phyloP scores from a whole-genome alignment of 208 protist species.

The Acanthamoeba castellanii region DNA sequence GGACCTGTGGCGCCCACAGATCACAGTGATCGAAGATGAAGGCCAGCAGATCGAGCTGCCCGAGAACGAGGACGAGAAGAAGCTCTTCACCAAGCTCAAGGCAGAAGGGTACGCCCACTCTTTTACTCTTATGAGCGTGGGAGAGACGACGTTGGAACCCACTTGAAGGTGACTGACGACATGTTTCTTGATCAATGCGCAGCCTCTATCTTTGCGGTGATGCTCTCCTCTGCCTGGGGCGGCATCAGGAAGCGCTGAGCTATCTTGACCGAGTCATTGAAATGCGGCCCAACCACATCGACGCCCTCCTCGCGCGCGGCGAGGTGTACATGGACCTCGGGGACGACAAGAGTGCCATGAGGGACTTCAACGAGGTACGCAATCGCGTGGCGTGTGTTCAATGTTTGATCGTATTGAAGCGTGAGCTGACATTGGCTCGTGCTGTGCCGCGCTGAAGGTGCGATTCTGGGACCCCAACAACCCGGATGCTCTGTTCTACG shows the following conservation, averaged over 20 bases:
- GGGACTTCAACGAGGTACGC: conserved; percentile 2
- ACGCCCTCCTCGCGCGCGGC: conserved; percentile 2
- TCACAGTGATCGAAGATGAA: neutral
- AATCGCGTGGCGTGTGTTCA: neutral
- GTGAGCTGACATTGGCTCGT: neutral
- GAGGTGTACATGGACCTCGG: conserved; percentile 33
- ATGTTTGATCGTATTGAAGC: neutral
- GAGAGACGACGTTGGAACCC: neutral
- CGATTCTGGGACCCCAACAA: conserved; percentile 48
- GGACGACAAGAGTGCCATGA: conserved; percentile 29
- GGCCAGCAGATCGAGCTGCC: conserved; percentile 39
- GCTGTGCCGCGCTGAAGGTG: neutral
- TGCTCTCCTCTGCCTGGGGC: neutral
- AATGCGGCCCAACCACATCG: conserved; percentile 35
- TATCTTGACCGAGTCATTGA: conserved; percentile 24
- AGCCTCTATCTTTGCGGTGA: conserved; percentile 14
- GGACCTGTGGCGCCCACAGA: neutral
- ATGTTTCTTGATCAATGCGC: neutral
- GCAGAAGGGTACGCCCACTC: neutral
- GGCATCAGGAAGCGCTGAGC: neutral
- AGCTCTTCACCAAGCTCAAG: conserved; percentile 20
- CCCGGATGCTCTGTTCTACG: conserved; percentile 10
- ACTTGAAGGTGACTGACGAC: neutral
- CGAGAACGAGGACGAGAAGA: conserved; percentile 47
- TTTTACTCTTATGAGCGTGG: neutral